Base-by-base conservation (phyloP, 2,329 filamentous ascomycete genomes). In the Arthrocladium fulminans region DNA sequence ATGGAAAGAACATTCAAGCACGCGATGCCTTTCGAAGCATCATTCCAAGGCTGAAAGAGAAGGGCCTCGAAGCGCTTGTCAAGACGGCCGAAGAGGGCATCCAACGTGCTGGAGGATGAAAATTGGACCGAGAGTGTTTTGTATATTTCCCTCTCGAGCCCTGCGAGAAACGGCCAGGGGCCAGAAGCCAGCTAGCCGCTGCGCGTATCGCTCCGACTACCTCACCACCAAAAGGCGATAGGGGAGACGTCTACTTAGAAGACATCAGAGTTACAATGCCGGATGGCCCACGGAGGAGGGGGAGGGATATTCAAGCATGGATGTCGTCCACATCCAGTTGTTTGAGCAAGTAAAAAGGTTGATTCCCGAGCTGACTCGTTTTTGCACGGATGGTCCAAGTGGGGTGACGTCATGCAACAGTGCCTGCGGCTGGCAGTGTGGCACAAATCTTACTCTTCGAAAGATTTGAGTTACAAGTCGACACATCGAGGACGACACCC, bases 31-130 rank as follows among this genome's bases (percentile, higher is more conserved):
- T 58, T 17, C 25, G 32, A 25, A 52, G 49, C 34, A 45, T 58
- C 22, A 41, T 58, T 29, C 56, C 56, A 3, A 51, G 32, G 9
- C 40, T 58, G 44, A 48, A 32, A 24, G 56, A 58, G 47, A 55
- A 51, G 27, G 54, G 53, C 24, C 44, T 58, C 9, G 29, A 48
- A 2, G 46, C 49, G 15, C 35, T 58, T 17, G 48, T 57, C 20
- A 42, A 51, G 19, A 47, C 48, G 2, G 56, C 56, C 1, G 53
- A 57, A 48, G 41, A 57, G 34, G 53, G 52, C n/a, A 47, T 58
- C 29, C 51, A 54, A 42, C 50, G 38, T 13, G 50, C 52, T 20
- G 34, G 37, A 22, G 45, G 45, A 8, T 45, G 32, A 45, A 24
- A n/a, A n/a, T n/a, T n/a, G n/a, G n/a, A n/a, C n/a, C n/a, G n/a